phyloP scores from a whole-genome alignment of 192 early-diverging fungal genomes.

The Coemansia sp. region DNA sequence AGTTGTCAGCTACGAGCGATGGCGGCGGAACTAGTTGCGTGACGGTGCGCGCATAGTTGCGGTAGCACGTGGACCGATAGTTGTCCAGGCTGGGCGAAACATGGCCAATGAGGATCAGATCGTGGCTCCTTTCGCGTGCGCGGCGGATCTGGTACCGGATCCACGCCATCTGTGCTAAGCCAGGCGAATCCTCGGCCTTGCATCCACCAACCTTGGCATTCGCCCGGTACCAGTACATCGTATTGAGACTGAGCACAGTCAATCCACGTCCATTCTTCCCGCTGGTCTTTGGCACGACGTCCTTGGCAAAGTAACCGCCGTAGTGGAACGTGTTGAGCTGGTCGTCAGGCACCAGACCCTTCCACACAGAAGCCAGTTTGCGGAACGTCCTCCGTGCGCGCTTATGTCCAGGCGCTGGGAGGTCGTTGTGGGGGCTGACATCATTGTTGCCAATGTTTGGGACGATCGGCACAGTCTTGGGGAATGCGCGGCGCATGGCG shows the following conservation, averaged over 20 bases:
- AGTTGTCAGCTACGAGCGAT: neutral
- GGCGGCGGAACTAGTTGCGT: conserved; percentile 32
- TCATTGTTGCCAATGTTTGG: conserved; percentile 69
- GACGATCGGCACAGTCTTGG: conserved; percentile 12
- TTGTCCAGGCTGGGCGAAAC: conserved; percentile 60
- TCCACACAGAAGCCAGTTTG: conserved; percentile 58
- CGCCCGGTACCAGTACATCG: conserved; percentile 69
- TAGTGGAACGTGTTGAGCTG: conserved; percentile 62
- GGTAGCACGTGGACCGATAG: conserved; percentile 56
- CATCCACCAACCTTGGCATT: conserved; percentile 72
- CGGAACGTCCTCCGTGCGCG: conserved; percentile 55
- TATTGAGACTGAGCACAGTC: conserved; percentile 66
- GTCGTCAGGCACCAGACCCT: conserved; percentile 59
- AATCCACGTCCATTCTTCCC: conserved; percentile 29
- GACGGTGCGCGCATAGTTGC: conserved; percentile 53
- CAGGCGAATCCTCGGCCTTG: conserved; percentile 56
- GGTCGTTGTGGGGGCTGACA: conserved; percentile 68
- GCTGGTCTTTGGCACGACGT: conserved; percentile 37
- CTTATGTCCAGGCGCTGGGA: conserved; percentile 50
- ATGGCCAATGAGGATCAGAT: conserved; percentile 67
- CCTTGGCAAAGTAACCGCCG: conserved; percentile 67
- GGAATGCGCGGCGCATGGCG: conserved; percentile 55
- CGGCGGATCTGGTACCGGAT: conserved; percentile 60
- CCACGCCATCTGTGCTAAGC: conserved; percentile 67
- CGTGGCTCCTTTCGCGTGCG: conserved; percentile 48